Base-by-base conservation (phyloP, 2,329 filamentous ascomycete species). In the Ophiostoma novo-ulmi region DNA sequence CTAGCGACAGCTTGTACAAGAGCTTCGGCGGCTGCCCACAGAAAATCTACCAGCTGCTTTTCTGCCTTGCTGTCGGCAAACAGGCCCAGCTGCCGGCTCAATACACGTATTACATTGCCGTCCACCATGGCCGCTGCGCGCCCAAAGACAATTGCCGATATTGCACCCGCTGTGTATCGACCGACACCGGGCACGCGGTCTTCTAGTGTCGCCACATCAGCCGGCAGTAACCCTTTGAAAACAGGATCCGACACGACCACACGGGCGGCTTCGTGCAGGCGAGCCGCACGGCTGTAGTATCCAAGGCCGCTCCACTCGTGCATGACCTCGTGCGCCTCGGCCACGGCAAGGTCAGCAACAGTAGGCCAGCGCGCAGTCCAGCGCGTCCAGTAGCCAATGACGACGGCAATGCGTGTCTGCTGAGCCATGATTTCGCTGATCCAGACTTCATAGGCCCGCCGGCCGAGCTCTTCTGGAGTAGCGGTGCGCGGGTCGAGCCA, bases 361-460 rank as follows among this genome's bases (percentile, higher is more conserved):
- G 85, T 87, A 0, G 87, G 86, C 86, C 87, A 89, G 70, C 82
- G 82, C 0, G 77, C 80, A 80, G 87, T 87, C 87, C 87, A 89
- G 0, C 80, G 81, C 39, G 84, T 86, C 85, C 87, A 89, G 76
- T 89, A 89, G 67, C 84, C 85, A 26, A 88, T 84, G 0, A 89
- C 87, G 7, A 84, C 84, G 2, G 85, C 82, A 4, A 89, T 87
- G 38, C 87, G 85, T 1, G 87, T 89, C 78, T 89, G 87, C 77
- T 89, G 87, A 13, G 89, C 81, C 87, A 89, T 89, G 74, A 89
- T 85, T 78, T 89, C 87, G 75, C 84, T 87, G 75, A 89, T 88
- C 85, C 87, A 89, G 66, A 89, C 87, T 76, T 89, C 83, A 78
- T 89, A 89, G 1, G 87, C 87, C 67, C 87, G 83, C 39, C 79